phyloP scores from a whole-genome alignment of 2,329 filamentous ascomycete genomes.

The Ophiostoma novo-ulmi region DNA sequence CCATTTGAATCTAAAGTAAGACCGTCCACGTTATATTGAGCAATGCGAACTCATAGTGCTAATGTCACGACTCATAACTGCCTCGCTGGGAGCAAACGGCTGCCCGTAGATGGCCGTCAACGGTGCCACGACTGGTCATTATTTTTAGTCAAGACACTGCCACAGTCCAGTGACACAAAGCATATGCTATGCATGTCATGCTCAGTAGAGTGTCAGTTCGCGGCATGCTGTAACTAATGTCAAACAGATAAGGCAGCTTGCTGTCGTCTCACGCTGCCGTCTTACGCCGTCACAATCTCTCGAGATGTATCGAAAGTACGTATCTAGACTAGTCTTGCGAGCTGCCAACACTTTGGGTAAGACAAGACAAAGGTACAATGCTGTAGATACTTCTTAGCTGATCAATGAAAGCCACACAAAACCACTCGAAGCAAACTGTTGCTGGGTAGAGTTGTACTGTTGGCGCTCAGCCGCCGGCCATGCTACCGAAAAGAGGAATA shows the following conservation, averaged over 20 bases:
- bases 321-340: neutral
- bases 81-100: neutral
- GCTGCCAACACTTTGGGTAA: neutral
- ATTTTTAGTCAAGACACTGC: neutral
- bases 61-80: neutral
- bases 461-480: neutral
- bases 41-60: neutral
- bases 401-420: neutral
- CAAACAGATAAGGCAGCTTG: no score
- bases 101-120: neutral
- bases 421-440: no score
- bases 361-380: neutral
- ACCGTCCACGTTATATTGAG: neutral
- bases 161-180: neutral
- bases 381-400: neutral
- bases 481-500: conserved; percentile 3
- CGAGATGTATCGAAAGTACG: neutral
- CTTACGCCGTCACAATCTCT: no score
- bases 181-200: neutral
- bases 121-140: neutral
- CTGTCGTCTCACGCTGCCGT: no score
- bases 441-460: neutral
- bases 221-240: no score
- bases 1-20: neutral
- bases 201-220: neutral